A percentile compares a stretch with the other conserved stretches of the same genome.
phyloP scores from a whole-genome alignment of 2,329 filamentous ascomycete species.

The Colletotrichum graminicola region DNA sequence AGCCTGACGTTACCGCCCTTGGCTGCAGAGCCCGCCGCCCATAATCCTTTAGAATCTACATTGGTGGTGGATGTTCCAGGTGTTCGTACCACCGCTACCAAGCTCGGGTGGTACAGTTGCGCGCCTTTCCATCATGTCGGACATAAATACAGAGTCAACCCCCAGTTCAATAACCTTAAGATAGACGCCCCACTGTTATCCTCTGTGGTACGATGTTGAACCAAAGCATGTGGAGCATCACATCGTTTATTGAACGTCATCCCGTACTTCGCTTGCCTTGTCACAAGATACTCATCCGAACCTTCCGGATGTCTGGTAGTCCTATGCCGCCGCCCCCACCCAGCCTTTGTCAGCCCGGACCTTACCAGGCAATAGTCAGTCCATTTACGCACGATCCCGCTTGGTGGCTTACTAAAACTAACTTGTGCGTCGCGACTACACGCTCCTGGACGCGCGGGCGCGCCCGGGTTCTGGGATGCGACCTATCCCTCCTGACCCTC shows the following conservation, averaged over 20 bases:
- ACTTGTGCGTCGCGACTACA: background rate
- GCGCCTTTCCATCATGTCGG: background rate
- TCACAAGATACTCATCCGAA: constrained; percentile 24
- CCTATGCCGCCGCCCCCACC: background rate
- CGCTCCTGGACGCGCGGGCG: background rate
- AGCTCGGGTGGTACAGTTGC: background rate
- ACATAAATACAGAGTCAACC: background rate
- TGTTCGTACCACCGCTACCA: background rate
- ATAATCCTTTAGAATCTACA: constrained; percentile 10
- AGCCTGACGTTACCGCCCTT: background rate
- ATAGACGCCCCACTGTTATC: constrained; percentile 14
- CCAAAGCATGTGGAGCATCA: no score
- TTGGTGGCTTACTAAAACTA: background rate
- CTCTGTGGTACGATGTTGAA: constrained; percentile 4
- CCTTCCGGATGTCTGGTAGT: constrained; percentile 19
- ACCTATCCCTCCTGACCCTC: background rate
- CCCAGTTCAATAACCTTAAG: background rate
- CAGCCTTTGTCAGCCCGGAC: background rate
- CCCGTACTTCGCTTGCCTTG: constrained; percentile 14
- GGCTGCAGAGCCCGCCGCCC: background rate
- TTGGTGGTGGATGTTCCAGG: background rate
- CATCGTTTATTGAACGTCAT: constrained; percentile 10
- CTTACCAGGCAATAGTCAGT: background rate
- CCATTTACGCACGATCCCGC: background rate
- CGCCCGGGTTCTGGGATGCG: background rate